Evolutionary conservation across 164 flowering plant species (phyloP), one percentile per base, ranked within the genome.

Genomic region (Cinnamomum micranthum): DNA sequence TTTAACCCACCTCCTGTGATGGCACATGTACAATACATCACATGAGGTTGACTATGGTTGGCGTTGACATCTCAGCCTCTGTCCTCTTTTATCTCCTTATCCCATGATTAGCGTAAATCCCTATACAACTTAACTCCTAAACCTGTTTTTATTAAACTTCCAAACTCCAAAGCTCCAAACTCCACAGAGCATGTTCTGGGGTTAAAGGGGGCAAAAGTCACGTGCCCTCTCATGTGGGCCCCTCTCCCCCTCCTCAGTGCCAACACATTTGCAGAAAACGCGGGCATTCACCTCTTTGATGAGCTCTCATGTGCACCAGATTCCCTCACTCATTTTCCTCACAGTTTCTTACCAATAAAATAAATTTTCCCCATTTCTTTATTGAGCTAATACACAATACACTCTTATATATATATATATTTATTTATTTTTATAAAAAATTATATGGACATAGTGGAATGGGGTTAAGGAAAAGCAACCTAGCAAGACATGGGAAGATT

Each of bases 231-330:
- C 31, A 6, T 6, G 74, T 33, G 75, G 31, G 74, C 15, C 74
- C 65, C 65, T 14, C 69, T 28, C 65, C 25, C 68, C 74, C 68
- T 25, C 67, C 28, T 24, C 14, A 22, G 3, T 23, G 11, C 52
- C 68, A 50, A 64, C 75, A 73, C 28, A 41, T 35, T 23, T 25
- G 75, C 75, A 69, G 27, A 50, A 73, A 73, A 73, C 59, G 68
- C 75, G 75, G 75, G 75, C 75, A 63, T 35, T 17, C 66, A n/a
- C 60, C 3, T 55, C 47, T 41, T 25, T 59, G 68, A 10, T 52
- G 25, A 11, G 51, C 71, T 20, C 20, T 50, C 75, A 73, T 73
- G 75, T 73, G 75, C 75, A 35, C 59, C 69, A 63, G 75, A 73
- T 73, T 73, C 75, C 68, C 27, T 41, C 74, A 20, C 27, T 27